phyloP scores from a whole-genome alignment of 2,329 filamentous ascomycete genomes.

The Botryotinia narcissicola region DNA sequence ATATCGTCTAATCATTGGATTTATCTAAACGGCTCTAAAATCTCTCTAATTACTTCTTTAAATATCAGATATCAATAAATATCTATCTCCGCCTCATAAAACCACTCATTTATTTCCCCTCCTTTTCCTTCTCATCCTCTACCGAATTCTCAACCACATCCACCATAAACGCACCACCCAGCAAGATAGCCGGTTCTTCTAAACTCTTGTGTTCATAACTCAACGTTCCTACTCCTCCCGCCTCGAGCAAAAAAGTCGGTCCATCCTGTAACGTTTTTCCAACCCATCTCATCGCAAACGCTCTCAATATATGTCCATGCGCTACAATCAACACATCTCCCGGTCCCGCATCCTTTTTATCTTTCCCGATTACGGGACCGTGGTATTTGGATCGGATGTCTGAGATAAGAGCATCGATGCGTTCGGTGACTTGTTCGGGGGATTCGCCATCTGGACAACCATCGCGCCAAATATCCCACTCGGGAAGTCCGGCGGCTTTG shows the following conservation, averaged over 20 bases:
- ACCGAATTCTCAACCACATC: conserved; percentile 31
- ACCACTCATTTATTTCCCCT: background rate
- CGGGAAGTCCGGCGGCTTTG: conserved; percentile 42
- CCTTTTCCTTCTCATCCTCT: conserved; percentile 17
- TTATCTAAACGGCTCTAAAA: background rate
- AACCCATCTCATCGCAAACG: conserved; percentile 85
- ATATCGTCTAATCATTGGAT: background rate
- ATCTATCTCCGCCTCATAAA: background rate
- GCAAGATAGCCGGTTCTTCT: conserved; percentile 73
- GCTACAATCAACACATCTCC: conserved; percentile 75
- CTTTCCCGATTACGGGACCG: conserved; percentile 56
- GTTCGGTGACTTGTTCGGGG: conserved; percentile 64
- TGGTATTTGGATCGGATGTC: conserved; percentile 68
- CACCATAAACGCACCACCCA: conserved; percentile 59
- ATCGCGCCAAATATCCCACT: conserved; percentile 88
- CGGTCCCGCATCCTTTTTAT: conserved; percentile 40
- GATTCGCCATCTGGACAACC: conserved; percentile 78
- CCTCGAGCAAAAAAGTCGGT: conserved; percentile 79
- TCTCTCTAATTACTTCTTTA: background rate
- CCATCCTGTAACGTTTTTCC: conserved; percentile 68
- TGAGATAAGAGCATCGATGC: conserved; percentile 72
- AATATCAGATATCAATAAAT: background rate
- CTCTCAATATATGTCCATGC: conserved; percentile 84
- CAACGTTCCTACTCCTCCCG: conserved; percentile 77
- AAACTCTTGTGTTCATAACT: conserved; percentile 81